Evolutionary conservation across 225 moss, liverwort and hornwort genomes (phyloP), one percentile per base, ranked within the genome.

Genomic region (Pseudoscleropodium purum): DNA sequence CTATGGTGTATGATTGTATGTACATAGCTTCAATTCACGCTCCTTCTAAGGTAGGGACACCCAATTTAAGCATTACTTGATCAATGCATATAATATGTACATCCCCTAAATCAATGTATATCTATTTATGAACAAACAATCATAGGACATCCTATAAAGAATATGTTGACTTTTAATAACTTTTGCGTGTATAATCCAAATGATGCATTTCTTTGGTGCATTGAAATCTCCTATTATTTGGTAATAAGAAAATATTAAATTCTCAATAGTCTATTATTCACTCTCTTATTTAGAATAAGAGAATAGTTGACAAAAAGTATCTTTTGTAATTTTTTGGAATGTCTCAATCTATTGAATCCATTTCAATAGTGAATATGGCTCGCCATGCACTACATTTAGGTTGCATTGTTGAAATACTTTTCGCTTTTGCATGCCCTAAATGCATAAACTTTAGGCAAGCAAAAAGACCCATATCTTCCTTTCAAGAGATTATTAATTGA

Each of bases 1-100:
- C 21, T 6, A n/a, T 3, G 5, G 11, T n/a, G 1, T 7, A n/a
- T n/a, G n/a, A n/a, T n/a, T n/a, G n/a, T n/a, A 68, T 23, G 1
- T n/a, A 23, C 3, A 21, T 2, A 68, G 37, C 20, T 23, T 68
- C n/a, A n/a, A 68, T 6, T 33, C 36, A 69, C 4, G 1, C 7
- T 23, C 4, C 23, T n/a, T n/a, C 6, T 23, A n/a, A 12, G 3
- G 13, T 69, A n/a, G n/a, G 1, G 4, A 69, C 13, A n/a, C 1
- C 6, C 6, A 2, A 10, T n/a, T n/a, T n/a, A 37, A 19, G 11
- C 10, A 2, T 13, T 2, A 37, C 1, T 69, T n/a, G 13, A 69
- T 11, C 7, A 69, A 69, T 23, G 6, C 3, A n/a, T 6, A 37
- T 20, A 20, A 18, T 37, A 37, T 20, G 19, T 68, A 37, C 69